Conservation (phyloP, 805 yeast genomes). For the Maudiozyma saulgeensis region DNA sequence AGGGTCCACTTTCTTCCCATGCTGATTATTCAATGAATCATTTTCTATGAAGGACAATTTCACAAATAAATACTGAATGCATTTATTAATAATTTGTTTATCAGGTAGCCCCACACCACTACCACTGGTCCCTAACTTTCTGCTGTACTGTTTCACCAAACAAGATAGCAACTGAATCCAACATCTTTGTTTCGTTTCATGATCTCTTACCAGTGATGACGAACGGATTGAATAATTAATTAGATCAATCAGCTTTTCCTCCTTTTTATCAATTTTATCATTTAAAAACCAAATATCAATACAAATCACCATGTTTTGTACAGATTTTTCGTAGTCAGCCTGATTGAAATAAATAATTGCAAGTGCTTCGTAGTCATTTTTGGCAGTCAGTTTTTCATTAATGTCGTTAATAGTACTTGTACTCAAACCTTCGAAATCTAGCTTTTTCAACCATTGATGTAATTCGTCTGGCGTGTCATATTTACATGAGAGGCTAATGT, state of each 20-base stretch:
- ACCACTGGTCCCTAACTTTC: background rate
- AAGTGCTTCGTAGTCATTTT: constrained; percentile 13
- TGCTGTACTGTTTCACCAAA: constrained; percentile 9
- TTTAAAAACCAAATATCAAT: constrained; percentile 12
- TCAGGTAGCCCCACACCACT: background rate
- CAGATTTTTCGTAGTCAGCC: constrained; percentile 10
- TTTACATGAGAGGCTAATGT: constrained; percentile 14
- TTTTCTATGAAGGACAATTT: constrained; percentile 15
- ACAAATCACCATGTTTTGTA: constrained; percentile 11
- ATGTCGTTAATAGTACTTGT: constrained; percentile 5
- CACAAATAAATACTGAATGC: constrained; percentile 16
- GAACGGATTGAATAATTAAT: constrained; percentile 11
- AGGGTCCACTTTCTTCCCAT: background rate
- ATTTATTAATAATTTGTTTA: constrained; percentile 6
- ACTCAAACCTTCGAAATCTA: constrained; percentile 11
- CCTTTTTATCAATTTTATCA: background rate
- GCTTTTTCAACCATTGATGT: constrained; percentile 10
- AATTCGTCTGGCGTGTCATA: constrained; percentile 6
- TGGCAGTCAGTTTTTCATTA: constrained; percentile 5
- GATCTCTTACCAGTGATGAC: constrained; percentile 3
- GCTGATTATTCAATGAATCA: constrained; percentile 5
- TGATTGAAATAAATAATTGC: constrained; percentile 13
- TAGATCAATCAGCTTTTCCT: constrained; percentile 6
- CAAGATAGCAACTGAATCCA: constrained; percentile 21
- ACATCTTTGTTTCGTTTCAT: constrained; percentile 6